A percentile compares a stretch with the other conserved stretches of the same genome.
phyloP scores from a whole-genome alignment of 2,329 filamentous ascomycete species.

The Tolypocladium endophyticum region DNA sequence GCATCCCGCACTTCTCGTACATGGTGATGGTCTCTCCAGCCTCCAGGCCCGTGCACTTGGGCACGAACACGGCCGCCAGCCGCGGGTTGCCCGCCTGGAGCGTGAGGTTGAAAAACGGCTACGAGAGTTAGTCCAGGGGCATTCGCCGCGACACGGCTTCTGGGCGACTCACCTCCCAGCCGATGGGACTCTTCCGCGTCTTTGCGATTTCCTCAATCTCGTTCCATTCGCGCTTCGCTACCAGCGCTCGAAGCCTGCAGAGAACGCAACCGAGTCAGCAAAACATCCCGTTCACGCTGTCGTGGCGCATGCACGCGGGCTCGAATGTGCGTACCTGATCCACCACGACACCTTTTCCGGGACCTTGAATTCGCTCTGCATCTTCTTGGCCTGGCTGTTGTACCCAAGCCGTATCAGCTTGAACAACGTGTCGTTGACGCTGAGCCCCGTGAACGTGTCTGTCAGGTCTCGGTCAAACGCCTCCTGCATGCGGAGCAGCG shows the following conservation, averaged over 20 bases:
- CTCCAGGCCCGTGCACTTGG: constrained; percentile 69
- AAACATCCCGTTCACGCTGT: too few relatives aligned
- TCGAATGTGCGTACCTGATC: constrained; percentile 43
- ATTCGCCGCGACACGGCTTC: background rate
- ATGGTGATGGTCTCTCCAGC: constrained; percentile 68
- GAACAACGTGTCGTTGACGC: constrained; percentile 85
- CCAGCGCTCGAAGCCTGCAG: constrained; percentile 67
- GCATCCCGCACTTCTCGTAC: constrained; percentile 93
- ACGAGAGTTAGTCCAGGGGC: background rate
- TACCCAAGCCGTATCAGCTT: constrained; percentile 76
- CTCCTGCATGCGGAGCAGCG: constrained; percentile 77
- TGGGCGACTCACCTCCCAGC: constrained; percentile 72
- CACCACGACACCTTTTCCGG: constrained; percentile 86
- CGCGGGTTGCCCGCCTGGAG: constrained; percentile 84
- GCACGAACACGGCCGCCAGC: constrained; percentile 71
- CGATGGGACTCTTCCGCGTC: constrained; percentile 78
- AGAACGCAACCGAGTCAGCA: background rate
- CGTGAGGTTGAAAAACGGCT: constrained; percentile 88
- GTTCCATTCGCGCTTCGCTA: constrained; percentile 82
- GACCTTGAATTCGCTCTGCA: constrained; percentile 87
- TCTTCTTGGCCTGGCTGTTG: constrained; percentile 72
- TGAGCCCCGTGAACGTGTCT: constrained; percentile 68
- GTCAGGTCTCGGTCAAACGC: constrained; percentile 75
- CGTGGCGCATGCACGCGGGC: background rate
- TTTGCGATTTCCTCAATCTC: constrained; percentile 81